phyloP scores from a whole-genome alignment of 176 grass and related monocot genomes.

The Puya raimondii region DNA sequence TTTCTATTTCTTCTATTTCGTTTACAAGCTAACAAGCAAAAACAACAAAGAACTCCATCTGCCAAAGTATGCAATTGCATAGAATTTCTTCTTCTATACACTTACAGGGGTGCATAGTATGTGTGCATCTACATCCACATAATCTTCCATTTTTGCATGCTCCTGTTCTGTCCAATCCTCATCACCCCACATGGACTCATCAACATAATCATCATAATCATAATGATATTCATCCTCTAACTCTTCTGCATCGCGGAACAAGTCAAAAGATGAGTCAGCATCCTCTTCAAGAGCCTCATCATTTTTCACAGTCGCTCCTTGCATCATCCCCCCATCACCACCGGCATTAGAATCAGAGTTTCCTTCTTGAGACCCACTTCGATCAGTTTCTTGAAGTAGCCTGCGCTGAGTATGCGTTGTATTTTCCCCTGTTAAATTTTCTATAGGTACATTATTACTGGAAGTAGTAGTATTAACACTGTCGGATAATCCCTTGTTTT shows the following conservation, averaged over 20 bases:
- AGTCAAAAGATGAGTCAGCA: constrained; percentile 78
- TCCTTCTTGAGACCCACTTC: constrained; percentile 29
- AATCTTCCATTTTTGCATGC: constrained; percentile 74
- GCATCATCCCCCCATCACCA: constrained; percentile 8
- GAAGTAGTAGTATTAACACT: constrained; percentile 20
- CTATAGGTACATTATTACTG: constrained; percentile 19
- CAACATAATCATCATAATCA: constrained; percentile 52
- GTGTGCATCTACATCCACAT: constrained; percentile 81
- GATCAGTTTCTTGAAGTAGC: constrained; percentile 63
- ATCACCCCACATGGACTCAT: constrained; percentile 76
- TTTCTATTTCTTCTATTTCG: too few species aligned
- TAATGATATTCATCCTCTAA: constrained; percentile 44
- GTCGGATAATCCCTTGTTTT: constrained; percentile 25
- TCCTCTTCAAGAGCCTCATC: constrained; percentile 54
- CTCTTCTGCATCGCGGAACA: constrained; percentile 49
- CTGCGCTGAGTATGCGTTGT: constrained; percentile 46
- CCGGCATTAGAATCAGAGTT: constrained; percentile 37
- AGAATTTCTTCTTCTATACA: neutral
- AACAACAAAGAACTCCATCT: neutral
- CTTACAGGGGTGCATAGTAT: constrained; percentile 84
- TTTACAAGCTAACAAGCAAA: neutral
- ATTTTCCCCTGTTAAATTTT: constrained; percentile 30
- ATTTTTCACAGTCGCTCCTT: constrained; percentile 58
- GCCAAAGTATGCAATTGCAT: too few species aligned
- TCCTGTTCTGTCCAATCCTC: constrained; percentile 81